phyloP scores from a whole-genome alignment of 2,329 filamentous ascomycete genomes.

The Colletotrichum incanum region DNA sequence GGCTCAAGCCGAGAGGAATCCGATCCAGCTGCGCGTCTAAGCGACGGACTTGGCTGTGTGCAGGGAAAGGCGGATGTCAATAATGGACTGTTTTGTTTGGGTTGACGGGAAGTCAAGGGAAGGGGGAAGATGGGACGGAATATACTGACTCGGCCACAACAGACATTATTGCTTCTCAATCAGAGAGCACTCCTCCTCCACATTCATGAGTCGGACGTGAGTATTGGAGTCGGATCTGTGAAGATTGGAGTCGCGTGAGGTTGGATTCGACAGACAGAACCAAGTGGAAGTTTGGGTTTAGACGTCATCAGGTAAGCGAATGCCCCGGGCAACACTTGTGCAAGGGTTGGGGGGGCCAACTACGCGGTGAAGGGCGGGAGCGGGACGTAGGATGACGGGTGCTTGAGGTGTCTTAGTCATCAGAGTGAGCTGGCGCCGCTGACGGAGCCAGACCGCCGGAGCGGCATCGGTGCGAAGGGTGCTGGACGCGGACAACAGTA shows the following conservation, averaged over 20 bases:
- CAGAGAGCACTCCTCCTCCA: conserved; percentile 41
- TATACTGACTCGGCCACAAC: conserved; percentile 64
- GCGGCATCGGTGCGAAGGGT: conserved; percentile 2
- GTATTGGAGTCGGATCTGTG: conserved; percentile 14
- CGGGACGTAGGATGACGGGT: conserved; percentile 28
- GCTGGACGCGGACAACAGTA: not conserved
- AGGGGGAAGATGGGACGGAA: conserved; percentile 26
- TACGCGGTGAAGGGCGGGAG: conserved; percentile 13
- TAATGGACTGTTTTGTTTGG: conserved; percentile 36
- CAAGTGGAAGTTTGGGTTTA: conserved; percentile 26
- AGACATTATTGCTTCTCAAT: conserved; percentile 54
- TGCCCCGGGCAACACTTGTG: conserved; percentile 37
- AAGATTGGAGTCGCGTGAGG: conserved; percentile 34
- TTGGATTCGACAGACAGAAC: conserved; percentile 9
- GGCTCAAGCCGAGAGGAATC: conserved; percentile 62
- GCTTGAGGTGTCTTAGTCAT: conserved; percentile 27
- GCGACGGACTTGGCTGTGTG: conserved; percentile 71
- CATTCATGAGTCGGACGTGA: conserved; percentile 30
- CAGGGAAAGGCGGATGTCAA: conserved; percentile 44
- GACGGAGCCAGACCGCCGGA: conserved; percentile 30
- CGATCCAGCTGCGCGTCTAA: conserved; percentile 78
- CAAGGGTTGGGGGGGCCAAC: conserved; percentile 9
- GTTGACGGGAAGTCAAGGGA: conserved; percentile 16
- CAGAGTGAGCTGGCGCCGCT: conserved; percentile 29
- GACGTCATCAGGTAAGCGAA: conserved; percentile 41